Base-by-base conservation (phyloP, 306 rosid species). In the Acacia crassicarpa region DNA sequence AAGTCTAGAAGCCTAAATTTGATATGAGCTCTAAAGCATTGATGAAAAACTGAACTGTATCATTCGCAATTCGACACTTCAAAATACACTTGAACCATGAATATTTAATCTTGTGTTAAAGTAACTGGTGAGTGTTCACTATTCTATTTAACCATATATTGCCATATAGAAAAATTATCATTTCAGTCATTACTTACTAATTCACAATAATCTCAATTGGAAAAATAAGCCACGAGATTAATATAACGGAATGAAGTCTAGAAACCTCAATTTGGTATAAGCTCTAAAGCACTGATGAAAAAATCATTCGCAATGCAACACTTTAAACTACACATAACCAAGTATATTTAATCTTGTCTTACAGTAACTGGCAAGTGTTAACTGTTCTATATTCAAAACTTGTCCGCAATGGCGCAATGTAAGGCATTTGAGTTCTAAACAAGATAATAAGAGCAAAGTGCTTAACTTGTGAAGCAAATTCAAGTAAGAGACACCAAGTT, bases 401-500 rank as follows among this genome's bases (percentile, higher is more conserved):
- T 69, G 22, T 6, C 2, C 6, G 38, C 27, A 74, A 33, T 49
- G 51, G 0, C 6, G 38, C 27, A 74, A 33, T 49, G 51, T 16
- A 6, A 3, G 30, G n/a, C 54, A 68, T 13, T 32, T 66, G 45
- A 66, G 25, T 32, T 66, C 3, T 66, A 17, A 61, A 49, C 17
- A 80, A 73, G 67, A 69, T 15, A 72, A 1, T 4, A 68, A 80
- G 12, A 63, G 20, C 10, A 61, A 84, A 75, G 44, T 6, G 40
- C 46, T 4, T 25, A 71, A 45, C 59, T 70, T 38, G 40, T 35
- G 16, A 46, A 76, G 62, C 13, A 67, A 65, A 30, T 67, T 53
- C 48, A 78, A 78, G 41, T 12, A 76, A 78, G 51, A 77, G 84
- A 56, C 54, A 81, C 41, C 76, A 59, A 65, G 22, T 23, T 49